Evolutionary conservation across 257 asterid species (phyloP).

Genomic region (Plantago ovata): DNA sequence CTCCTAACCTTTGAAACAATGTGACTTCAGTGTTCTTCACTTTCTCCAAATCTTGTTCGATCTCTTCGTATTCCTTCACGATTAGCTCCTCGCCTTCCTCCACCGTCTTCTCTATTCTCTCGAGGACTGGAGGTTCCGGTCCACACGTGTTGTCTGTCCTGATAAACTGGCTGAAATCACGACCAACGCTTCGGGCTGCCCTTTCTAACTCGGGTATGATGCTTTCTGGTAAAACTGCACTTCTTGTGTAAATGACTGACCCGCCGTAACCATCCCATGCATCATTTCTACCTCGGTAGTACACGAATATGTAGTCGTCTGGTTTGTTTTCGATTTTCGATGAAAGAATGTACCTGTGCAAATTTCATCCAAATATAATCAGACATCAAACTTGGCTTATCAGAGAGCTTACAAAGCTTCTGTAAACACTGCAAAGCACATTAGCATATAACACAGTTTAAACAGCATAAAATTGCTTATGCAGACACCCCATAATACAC

Average conservation of each 20-base stretch:
- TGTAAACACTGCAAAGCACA: no score
- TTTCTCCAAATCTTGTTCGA: slow-evolving; percentile 64
- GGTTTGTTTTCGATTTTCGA: slow-evolving; percentile 64
- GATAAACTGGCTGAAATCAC: slow-evolving; percentile 60
- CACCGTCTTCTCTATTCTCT: slow-evolving; percentile 90
- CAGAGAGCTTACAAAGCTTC: neutral
- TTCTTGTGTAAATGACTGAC: slow-evolving; percentile 82
- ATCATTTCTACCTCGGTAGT: slow-evolving; percentile 81
- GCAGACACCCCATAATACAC: no score
- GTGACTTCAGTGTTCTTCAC: slow-evolving; percentile 53
- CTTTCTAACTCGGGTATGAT: slow-evolving; percentile 66
- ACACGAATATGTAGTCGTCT: slow-evolving; percentile 82
- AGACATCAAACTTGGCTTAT: neutral
- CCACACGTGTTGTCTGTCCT: slow-evolving; percentile 80
- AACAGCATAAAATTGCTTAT: no score
- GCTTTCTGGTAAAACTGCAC: slow-evolving; percentile 71
- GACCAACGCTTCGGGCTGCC: slow-evolving; percentile 72
- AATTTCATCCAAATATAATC: neutral
- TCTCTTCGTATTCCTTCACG: slow-evolving; percentile 76
- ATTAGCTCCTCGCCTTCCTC: slow-evolving; percentile 87
- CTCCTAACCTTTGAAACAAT: slow-evolving; percentile 51
- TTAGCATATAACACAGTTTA: no score
- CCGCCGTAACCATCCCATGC: slow-evolving; percentile 99
- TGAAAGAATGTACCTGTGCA: slow-evolving; percentile 82
- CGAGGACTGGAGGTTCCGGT: slow-evolving; percentile 89